Evolutionary conservation across 2,329 filamentous ascomycete species (phyloP), one percentile per base, ranked within the genome.

Genomic region (Neurospora sp.): DNA sequence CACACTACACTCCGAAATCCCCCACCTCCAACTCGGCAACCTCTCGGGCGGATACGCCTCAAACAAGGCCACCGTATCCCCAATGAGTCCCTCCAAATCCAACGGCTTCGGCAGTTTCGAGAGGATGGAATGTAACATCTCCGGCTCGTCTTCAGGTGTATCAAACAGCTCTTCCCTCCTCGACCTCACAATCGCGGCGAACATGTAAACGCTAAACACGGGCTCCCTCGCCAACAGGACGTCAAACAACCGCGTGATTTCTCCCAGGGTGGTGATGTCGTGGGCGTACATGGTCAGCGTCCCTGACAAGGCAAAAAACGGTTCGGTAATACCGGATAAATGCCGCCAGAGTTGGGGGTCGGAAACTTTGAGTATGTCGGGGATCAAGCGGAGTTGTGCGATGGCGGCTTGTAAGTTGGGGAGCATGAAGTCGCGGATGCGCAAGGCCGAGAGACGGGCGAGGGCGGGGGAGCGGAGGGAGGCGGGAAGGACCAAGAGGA

Each of bases 381-480:
- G 94, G 69, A 99, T 90, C 13, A 99, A 86, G 46, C 89, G 87
- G n/a, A 99, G 88, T 80, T 99, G 96, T 69, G 90, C 86, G 67
- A 96, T 84, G 28, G 94, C 93, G 3, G 93, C 93, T 15, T 88
- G 84, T 66, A 99, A 87, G 52, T 89, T 93, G 9, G 95, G 94
- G 11, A 99, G 88, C 96, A 99, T 97, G 80, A 97, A 99, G 81
- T 99, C 96, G 72, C 96, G 89, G 78, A 99, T 97, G 68, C 93
- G 91, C 66, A 98, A 86, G 39, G 94, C 85, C 3, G 94, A 97
- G 71, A 99, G 88, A n/a, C 92, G 91, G 40, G 91, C 86, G 39
- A 96, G 88, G 17, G 90, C 88, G 7, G 84, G 79, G 19, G 86
- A 83, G 17, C 92, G 90, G 69, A 84, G 78, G 28, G 84, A 77